Evolutionary conservation across 108 stramenopile species (phyloP).

Genomic region (Stephanodiscus triporus): DNA sequence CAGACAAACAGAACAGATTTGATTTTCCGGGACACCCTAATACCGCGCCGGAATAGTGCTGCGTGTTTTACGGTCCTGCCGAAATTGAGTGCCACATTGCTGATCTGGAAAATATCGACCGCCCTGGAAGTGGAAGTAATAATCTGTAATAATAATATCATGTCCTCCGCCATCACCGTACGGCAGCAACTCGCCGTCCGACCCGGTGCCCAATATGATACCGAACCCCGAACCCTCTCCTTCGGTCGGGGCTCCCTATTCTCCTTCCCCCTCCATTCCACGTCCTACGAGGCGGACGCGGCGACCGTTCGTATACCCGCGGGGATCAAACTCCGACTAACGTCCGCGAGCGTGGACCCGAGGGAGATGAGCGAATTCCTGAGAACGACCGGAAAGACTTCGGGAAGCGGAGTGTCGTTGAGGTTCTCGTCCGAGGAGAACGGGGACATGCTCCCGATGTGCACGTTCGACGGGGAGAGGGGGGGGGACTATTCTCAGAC

Average conservation of each 20-base stretch:
- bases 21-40: too few relatives aligned
- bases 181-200: conserved; percentile 43
- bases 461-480: conserved; percentile 43
- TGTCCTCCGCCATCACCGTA: conserved; percentile 16
- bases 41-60: too few relatives aligned
- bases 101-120: too few relatives aligned
- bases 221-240: conserved; percentile 33
- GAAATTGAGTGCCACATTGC: too few relatives aligned
- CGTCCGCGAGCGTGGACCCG: conserved; percentile 19
- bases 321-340: conserved; percentile 20
- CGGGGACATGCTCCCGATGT: conserved; percentile 41
- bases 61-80: too few relatives aligned
- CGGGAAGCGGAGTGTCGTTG: conserved; percentile 20
- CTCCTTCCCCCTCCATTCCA: conserved; percentile 43
- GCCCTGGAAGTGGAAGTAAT: too few relatives aligned
- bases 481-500: conserved; percentile 34
- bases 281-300: conserved; percentile 46
- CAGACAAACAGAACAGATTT: too few relatives aligned
- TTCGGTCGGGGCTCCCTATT: conserved; percentile 37
- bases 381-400: neutral
- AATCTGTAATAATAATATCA: too few relatives aligned
- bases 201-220: conserved; percentile 27
- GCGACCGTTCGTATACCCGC: conserved; percentile 40
- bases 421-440: conserved; percentile 53
- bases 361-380: conserved; percentile 35